phyloP scores from a whole-genome alignment of 139 green algal species.

The Picochlorum sp. region DNA sequence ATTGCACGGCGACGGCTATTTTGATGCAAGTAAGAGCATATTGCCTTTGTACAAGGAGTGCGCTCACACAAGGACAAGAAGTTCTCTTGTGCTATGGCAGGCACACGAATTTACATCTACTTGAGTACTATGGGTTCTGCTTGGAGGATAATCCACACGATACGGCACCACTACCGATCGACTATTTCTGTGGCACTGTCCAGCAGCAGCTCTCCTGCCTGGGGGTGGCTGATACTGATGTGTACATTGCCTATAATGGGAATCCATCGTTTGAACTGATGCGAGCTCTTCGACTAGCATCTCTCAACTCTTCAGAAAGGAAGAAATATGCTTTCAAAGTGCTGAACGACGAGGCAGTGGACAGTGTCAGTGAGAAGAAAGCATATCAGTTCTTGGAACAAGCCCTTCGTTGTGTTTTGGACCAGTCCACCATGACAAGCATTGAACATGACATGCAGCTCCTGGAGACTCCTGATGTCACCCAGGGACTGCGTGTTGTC shows the following conservation, averaged over 20 bases:
- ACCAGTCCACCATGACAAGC: too few relatives aligned
- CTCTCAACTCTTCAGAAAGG: constrained; percentile 8
- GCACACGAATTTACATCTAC: constrained; percentile 79
- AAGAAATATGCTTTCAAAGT: constrained; percentile 8
- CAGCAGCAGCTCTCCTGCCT: neutral
- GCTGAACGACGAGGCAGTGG: constrained; percentile 15
- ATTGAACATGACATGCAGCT: too few relatives aligned
- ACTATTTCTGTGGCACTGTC: constrained; percentile 19
- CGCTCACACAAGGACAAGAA: constrained; percentile 51
- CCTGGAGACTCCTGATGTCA: too few relatives aligned
- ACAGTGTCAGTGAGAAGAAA: constrained; percentile 16
- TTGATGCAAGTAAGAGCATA: constrained; percentile 33
- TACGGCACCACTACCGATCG: constrained; percentile 25
- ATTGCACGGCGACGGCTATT: constrained; percentile 35
- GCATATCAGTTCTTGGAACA: neutral
- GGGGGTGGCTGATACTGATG: neutral
- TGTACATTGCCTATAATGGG: constrained; percentile 35
- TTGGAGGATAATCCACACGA: constrained; percentile 55
- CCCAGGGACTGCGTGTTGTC: too few relatives aligned
- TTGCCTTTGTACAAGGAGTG: constrained; percentile 31
- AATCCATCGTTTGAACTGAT: constrained; percentile 51
- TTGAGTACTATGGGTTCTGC: constrained; percentile 82
- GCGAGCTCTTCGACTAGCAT: constrained; percentile 28
- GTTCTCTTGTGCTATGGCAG: constrained; percentile 75
- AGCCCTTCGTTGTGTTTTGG: neutral